Conservation (phyloP, 768 basidiomycete genomes). For the Tylopilus plumbeoviolaceoides region DNA sequence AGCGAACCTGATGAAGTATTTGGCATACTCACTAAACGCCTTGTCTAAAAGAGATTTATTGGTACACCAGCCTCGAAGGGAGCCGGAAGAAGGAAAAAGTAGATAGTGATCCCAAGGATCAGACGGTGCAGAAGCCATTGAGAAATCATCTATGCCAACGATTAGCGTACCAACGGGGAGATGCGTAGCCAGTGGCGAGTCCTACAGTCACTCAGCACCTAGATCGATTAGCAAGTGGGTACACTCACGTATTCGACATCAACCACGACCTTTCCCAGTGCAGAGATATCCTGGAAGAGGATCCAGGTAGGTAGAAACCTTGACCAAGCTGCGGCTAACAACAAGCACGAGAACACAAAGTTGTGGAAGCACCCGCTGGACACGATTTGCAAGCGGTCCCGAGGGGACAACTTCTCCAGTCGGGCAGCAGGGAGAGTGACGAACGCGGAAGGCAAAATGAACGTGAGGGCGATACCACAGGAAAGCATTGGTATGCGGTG, state of each 20-base stretch:
- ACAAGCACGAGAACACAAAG: slow-evolving; percentile 50
- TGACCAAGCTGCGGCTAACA: slow-evolving; percentile 36
- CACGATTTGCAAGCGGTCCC: slow-evolving; percentile 55
- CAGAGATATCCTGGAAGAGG: slow-evolving; percentile 51
- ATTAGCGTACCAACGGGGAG: slow-evolving; percentile 57
- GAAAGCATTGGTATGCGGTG: slow-evolving; percentile 60
- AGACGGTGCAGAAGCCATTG: slow-evolving; percentile 31
- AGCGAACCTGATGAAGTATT: background rate
- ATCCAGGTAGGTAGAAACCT: slow-evolving; percentile 28
- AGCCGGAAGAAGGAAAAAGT: slow-evolving; percentile 10
- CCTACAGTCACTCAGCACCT: slow-evolving; percentile 33
- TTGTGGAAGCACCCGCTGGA: slow-evolving; percentile 82
- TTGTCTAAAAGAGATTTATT: slow-evolving; percentile 31
- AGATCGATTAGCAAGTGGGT: background rate
- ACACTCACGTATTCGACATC: slow-evolving; percentile 48
- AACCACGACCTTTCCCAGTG: slow-evolving; percentile 52
- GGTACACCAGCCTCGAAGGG: slow-evolving; percentile 61
- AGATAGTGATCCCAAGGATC: slow-evolving; percentile 51
- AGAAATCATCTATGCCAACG: slow-evolving; percentile 60
- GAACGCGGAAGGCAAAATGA: slow-evolving; percentile 71
- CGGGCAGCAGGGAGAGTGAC: slow-evolving; percentile 52
- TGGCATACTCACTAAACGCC: slow-evolving; percentile 10
- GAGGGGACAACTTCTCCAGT: slow-evolving; percentile 35
- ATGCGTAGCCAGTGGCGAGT: slow-evolving; percentile 57
- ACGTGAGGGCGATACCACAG: slow-evolving; percentile 56